Percentiles rank a stretch among this genome's conserved stretches.
Evolutionary conservation across 2,329 filamentous ascomycete genomes (phyloP).

Genomic region (Neocatenulostroma microsporum): DNA sequence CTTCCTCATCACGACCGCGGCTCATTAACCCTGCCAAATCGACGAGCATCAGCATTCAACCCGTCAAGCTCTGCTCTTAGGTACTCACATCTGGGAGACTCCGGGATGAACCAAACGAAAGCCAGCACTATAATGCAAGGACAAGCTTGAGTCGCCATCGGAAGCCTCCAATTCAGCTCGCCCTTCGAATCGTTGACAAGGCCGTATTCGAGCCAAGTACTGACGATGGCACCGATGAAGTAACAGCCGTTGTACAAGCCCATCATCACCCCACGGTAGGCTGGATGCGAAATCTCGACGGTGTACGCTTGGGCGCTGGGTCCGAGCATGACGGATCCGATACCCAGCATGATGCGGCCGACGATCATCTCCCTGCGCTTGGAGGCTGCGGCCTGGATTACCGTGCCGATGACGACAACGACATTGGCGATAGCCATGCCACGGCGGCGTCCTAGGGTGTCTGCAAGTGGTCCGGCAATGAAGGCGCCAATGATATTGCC

Average conservation of each 20-base stretch:
- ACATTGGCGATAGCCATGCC: conserved; percentile 2
- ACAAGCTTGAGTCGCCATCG: neutral
- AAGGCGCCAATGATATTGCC: neutral
- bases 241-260: conserved; percentile 3
- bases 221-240: conserved; percentile 2
- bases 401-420: conserved; percentile 1
- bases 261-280: neutral
- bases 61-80: too few relatives aligned
- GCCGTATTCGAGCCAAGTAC: conserved; percentile 1
- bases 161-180: conserved; percentile 1
- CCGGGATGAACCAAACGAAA: conserved; percentile 9
- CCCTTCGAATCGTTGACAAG: neutral
- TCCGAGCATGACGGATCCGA: conserved; percentile 3
- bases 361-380: conserved; percentile 1
- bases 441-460: neutral
- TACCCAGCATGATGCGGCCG: conserved; percentile 1
- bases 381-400: conserved; percentile 1
- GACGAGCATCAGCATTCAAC: too few relatives aligned
- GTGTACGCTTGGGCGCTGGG: conserved; percentile 1
- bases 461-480: neutral
- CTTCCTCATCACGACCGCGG: conserved; percentile 6
- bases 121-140: conserved; percentile 4
- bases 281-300: conserved; percentile 1
- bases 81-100: conserved; percentile 10
- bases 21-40: too few relatives aligned